These are phyloP conservation scores for Letharia lupina DNA, from an alignment of 495 filamentous ascomycete species.

Conservation along the genomic window DNA sequence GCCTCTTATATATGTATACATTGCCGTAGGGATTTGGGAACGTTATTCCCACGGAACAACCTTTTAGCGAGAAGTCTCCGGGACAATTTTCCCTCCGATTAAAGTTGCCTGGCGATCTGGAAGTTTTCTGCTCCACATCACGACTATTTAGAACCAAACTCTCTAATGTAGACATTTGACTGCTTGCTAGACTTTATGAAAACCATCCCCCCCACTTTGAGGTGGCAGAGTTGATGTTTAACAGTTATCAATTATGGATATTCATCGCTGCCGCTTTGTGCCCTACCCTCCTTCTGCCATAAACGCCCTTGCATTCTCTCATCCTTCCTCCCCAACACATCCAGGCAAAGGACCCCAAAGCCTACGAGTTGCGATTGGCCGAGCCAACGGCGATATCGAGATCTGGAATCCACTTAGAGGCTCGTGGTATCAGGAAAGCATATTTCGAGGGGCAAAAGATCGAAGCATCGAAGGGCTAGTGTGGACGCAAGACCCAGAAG, in stretches of 20 bases:
- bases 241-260: slow-evolving; percentile 56
- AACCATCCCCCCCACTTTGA: background rate
- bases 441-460: slow-evolving; percentile 75
- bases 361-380: slow-evolving; percentile 76
- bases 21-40: background rate
- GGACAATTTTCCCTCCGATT: slow-evolving; percentile 15
- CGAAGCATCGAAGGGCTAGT: slow-evolving; percentile 81
- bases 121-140: background rate
- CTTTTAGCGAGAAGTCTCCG: background rate
- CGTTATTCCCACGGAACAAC: background rate
- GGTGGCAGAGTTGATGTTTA: background rate
- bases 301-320: slow-evolving; percentile 89
- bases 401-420: slow-evolving; percentile 92
- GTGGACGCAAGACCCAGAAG: slow-evolving; percentile 80
- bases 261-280: slow-evolving; percentile 95
- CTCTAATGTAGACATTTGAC: background rate
- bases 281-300: slow-evolving; percentile 90
- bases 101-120: slow-evolving; percentile 1
- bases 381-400: slow-evolving; percentile 93
- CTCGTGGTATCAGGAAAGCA: slow-evolving; percentile 81
- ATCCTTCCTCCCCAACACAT: slow-evolving; percentile 51
- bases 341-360: slow-evolving; percentile 45
- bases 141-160: background rate
- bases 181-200: background rate
- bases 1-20: background rate